Evolutionary conservation across 1,284 basidiomycete genomes (phyloP).

Genomic region (Athelia sp.): DNA sequence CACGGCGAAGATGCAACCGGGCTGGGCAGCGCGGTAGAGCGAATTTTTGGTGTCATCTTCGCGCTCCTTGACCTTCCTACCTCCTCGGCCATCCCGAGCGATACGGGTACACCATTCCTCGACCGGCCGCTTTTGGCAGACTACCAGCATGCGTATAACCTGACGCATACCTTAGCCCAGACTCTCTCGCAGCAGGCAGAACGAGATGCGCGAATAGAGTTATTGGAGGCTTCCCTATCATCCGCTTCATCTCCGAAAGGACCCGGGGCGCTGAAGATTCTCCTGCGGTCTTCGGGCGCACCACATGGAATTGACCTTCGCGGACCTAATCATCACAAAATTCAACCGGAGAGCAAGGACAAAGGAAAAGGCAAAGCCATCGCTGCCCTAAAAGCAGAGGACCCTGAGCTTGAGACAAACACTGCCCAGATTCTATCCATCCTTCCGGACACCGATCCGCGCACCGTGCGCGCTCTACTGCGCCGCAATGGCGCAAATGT

Average conservation of each 20-base stretch:
- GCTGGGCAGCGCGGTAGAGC: constrained; percentile 44
- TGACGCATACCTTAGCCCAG: constrained; percentile 43
- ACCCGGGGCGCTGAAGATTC: constrained; percentile 53
- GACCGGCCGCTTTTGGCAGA: constrained; percentile 52
- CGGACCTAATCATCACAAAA: constrained; percentile 10
- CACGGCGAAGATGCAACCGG: constrained; percentile 28
- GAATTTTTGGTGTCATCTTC: constrained; percentile 52
- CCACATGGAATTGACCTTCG: constrained; percentile 40
- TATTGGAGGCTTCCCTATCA: constrained; percentile 44
- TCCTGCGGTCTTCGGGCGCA: constrained; percentile 55
- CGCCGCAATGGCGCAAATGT: constrained; percentile 44
- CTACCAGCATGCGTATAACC: constrained; percentile 62
- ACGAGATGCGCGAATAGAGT: constrained; percentile 52
- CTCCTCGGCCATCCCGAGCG: too few relatives aligned
- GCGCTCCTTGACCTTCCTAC: constrained; percentile 44
- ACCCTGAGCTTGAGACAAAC: constrained; percentile 47
- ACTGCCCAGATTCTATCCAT: constrained; percentile 67
- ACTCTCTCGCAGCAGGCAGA: constrained; percentile 37
- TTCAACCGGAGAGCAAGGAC: constrained; percentile 15
- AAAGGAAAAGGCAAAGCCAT: constrained; percentile 34
- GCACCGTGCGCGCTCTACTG: constrained; percentile 56
- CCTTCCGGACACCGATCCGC: constrained; percentile 51
- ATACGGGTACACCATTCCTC: neutral
- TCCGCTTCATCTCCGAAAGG: constrained; percentile 27
- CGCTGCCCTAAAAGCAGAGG: constrained; percentile 12